Evolutionary conservation across 805 yeast genomes (phyloP).

Genomic region (Isabelozyma heimii): DNA sequence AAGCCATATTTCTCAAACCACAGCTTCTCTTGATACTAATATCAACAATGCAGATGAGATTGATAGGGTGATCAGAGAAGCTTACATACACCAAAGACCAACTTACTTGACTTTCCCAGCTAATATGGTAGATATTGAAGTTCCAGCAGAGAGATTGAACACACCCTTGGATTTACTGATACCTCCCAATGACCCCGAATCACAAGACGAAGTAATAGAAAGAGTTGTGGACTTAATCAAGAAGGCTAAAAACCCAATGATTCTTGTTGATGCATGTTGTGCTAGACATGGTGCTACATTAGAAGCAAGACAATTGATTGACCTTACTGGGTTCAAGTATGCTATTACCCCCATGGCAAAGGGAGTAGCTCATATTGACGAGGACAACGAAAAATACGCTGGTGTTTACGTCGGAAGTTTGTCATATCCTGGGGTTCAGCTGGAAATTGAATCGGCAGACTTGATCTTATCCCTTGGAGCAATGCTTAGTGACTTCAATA

Average conservation of each 20-base stretch:
- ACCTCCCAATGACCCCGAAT: constrained; percentile 26
- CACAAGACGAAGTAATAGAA: constrained; percentile 30
- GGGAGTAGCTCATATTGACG: constrained; percentile 15
- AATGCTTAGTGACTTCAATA: constrained; percentile 19
- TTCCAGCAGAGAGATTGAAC: constrained; percentile 25
- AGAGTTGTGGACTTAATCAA: constrained; percentile 19
- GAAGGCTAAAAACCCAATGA: constrained; percentile 15
- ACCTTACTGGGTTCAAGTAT: constrained; percentile 14
- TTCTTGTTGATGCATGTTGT: constrained; percentile 19
- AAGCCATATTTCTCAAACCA: constrained; percentile 28
- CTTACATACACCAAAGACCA: constrained; percentile 32
- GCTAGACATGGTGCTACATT: constrained; percentile 14
- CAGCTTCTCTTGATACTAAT: constrained; percentile 26
- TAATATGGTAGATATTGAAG: constrained; percentile 32
- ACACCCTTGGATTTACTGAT: constrained; percentile 26
- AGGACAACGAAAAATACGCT: constrained; percentile 14
- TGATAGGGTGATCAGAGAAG: constrained; percentile 31
- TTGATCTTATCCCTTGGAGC: constrained; percentile 21
- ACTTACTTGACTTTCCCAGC: constrained; percentile 34
- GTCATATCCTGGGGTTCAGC: constrained; percentile 19
- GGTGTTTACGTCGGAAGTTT: constrained; percentile 23
- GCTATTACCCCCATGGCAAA: constrained; percentile 23
- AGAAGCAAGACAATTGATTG: constrained; percentile 15
- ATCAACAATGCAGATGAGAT: constrained; percentile 27
- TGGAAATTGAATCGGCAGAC: constrained; percentile 17